phyloP scores from a whole-genome alignment of 179 eudicot species.

The Pouteria campechiana region DNA sequence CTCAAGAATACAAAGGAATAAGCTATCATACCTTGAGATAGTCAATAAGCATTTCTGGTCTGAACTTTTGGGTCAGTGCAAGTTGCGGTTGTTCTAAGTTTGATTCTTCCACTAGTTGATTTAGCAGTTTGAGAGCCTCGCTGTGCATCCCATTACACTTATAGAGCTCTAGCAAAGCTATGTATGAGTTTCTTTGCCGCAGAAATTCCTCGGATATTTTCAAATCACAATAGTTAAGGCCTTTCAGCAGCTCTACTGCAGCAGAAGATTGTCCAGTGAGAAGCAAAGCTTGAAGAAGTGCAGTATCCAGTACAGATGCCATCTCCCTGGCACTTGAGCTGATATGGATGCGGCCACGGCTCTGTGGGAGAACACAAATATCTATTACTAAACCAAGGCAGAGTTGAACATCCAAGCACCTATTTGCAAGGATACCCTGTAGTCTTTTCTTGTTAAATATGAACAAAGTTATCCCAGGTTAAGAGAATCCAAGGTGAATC shows the following conservation, averaged over 20 bases:
- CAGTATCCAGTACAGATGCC: constrained; percentile 91
- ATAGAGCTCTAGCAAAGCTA: constrained; percentile 69
- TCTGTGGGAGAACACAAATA: constrained; percentile 31
- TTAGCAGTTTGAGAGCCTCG: constrained; percentile 82
- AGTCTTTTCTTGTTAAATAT: neutral
- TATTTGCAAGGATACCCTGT: too few species aligned
- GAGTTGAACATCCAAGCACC: too few species aligned
- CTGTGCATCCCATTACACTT: constrained; percentile 79
- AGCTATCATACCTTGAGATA: constrained; percentile 67
- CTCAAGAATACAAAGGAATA: neutral
- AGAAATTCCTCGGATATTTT: constrained; percentile 88
- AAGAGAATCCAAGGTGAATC: neutral
- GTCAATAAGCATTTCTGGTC: constrained; percentile 87
- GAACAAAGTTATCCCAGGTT: neutral
- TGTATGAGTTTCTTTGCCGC: constrained; percentile 52
- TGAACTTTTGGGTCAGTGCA: constrained; percentile 63
- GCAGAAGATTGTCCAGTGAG: constrained; percentile 85
- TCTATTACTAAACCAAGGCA: constrained; percentile 4
- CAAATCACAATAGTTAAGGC: constrained; percentile 85
- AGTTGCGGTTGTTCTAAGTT: constrained; percentile 51
- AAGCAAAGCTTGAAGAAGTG: constrained; percentile 78
- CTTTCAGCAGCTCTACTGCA: constrained; percentile 72
- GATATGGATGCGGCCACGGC: constrained; percentile 47
- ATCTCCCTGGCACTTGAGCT: constrained; percentile 87
- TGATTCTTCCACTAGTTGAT: constrained; percentile 67